phyloP scores from a whole-genome alignment of 1,284 basidiomycete genomes.

The Kwoniella shivajii region DNA sequence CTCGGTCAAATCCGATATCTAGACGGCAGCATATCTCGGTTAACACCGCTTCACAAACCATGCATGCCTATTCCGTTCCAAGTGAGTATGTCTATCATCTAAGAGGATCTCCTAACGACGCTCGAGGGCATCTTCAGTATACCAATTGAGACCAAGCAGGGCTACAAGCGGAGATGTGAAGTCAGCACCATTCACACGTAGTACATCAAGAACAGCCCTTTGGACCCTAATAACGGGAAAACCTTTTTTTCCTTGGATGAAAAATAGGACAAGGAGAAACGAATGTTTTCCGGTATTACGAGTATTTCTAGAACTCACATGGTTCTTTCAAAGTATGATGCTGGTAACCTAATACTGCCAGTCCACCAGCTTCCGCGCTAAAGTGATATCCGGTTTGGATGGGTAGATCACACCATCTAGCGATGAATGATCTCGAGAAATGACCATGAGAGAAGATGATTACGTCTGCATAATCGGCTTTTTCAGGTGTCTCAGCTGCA shows the following conservation, averaged over 20 bases:
- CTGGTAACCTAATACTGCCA: slow-evolving; percentile 55
- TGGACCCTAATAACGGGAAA: too few relatives aligned
- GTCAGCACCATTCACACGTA: background rate
- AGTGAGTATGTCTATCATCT: background rate
- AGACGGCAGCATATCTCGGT: background rate
- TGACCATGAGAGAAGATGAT: slow-evolving; percentile 65
- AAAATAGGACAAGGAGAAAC: too few relatives aligned
- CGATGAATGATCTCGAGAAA: slow-evolving; percentile 78
- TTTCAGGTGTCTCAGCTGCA: slow-evolving; percentile 26
- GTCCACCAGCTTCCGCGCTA: slow-evolving; percentile 51
- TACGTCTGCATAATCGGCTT: slow-evolving; percentile 47
- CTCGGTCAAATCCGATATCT: slow-evolving; percentile 7
- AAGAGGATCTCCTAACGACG: slow-evolving; percentile 17
- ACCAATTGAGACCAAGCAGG: slow-evolving; percentile 54
- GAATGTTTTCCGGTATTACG: background rate
- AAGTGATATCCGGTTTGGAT: slow-evolving; percentile 54
- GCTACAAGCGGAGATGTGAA: slow-evolving; percentile 25
- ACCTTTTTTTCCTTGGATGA: too few relatives aligned
- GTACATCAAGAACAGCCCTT: too few relatives aligned
- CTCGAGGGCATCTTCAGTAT: slow-evolving; percentile 45
- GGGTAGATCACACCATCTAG: slow-evolving; percentile 55
- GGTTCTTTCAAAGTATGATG: slow-evolving; percentile 54
- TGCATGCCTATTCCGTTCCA: background rate
- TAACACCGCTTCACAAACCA: background rate
- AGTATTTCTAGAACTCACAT: slow-evolving; percentile 34